Conservation (phyloP, 2,329 filamentous ascomycete genomes). For the Fusarium camptoceras region DNA sequence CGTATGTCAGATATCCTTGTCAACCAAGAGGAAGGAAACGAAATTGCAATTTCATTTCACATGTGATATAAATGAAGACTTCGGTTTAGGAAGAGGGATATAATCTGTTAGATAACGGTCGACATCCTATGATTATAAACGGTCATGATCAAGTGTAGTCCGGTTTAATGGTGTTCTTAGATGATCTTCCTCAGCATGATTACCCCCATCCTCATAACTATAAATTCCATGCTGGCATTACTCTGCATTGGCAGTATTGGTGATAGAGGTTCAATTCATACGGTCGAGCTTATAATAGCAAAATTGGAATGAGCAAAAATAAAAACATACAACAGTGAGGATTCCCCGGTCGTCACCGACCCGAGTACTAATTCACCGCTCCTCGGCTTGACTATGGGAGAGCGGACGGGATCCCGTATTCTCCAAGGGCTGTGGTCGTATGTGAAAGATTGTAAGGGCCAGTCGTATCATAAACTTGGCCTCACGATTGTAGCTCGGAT, state of each 20-base stretch:
- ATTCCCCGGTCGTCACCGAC: constrained; percentile 27
- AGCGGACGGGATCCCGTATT: constrained; percentile 34
- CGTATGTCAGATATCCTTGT: background rate
- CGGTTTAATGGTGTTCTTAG: no score
- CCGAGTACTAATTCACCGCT: constrained; percentile 25
- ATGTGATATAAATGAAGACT: background rate
- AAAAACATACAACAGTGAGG: constrained; percentile 25
- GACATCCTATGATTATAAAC: no score
- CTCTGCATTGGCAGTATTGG: no score
- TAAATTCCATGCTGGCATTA: no score
- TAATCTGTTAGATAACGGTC: no score
- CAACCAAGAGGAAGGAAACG: no score
- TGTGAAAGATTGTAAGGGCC: background rate
- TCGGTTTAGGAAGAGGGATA: background rate
- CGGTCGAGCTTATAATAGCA: background rate
- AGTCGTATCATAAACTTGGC: background rate
- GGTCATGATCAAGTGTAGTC: no score
- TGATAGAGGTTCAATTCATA: no score
- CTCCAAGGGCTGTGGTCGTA: constrained; percentile 27
- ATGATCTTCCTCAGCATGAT: no score
- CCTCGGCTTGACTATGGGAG: constrained; percentile 20
- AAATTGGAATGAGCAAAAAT: background rate
- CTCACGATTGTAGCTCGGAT: background rate
- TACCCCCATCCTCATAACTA: no score
- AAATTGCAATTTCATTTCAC: background rate